Evolutionary conservation across 768 basidiomycete genomes (phyloP), one percentile per base, ranked within the genome.

Genomic region (Neoboletus brunneissimus): DNA sequence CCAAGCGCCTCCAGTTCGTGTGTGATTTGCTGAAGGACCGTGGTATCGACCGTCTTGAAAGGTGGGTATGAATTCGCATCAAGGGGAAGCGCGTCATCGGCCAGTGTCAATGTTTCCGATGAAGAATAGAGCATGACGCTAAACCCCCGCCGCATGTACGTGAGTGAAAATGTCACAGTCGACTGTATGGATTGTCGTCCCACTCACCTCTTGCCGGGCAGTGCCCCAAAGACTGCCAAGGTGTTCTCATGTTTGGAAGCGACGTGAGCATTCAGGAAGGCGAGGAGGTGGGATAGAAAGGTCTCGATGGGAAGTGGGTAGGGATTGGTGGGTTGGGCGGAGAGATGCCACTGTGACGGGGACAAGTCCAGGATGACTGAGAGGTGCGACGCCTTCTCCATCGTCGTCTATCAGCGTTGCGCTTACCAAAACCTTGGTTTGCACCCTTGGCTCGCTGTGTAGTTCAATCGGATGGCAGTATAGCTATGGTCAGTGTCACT

Each of bases 251-350:
- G 88, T 61, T 88, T 85, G 59, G 85, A 82, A 2, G 94, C 94
- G 57, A 98, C 81, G 73, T 98, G 94, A 4, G 94, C 84, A 67
- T 99, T 98, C 66, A 96, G 77, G 66, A 98, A 96, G 31, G 90
- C 87, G 55, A 98, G 81, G 27, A 97, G 76, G 64, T 94, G 90
- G 3, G 91, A 84, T 45, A 98, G 78, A 68, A 98, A 97, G 1
- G 80, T 63, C 20, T 81, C 74, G 43, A 98, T 80, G 2, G 86
- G 69, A 13, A 98, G 73, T 0, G 85, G 79, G 62, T 80, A 74
- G 4, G 73, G 55, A 49, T 81, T 82, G 37, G 74, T 65, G 4
- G 79, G 64, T 43, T 76, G 71, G 1, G 84, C 81, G 27, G 89
- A 85, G 52, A 84, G 76, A 63, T 91, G 83, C 94, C 94, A 96